These are phyloP conservation scores for Ligustrum vulgare DNA, from an alignment of 257 asterid species.

Conservation along the genomic window DNA sequence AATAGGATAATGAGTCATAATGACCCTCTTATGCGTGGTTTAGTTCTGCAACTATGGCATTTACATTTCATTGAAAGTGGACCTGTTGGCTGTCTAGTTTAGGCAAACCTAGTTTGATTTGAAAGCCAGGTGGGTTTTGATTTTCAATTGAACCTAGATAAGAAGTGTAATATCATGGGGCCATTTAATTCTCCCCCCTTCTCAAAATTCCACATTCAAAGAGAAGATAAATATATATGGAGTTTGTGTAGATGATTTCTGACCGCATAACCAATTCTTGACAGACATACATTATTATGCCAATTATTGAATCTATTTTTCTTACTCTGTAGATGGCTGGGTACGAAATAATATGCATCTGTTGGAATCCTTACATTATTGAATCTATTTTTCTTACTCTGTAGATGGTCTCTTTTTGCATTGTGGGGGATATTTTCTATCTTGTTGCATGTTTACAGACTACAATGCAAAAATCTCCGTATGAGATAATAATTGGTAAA, in stretches of 20 bases:
- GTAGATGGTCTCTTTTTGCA: not conserved
- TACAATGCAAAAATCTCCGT: not conserved
- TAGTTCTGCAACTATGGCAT: not conserved
- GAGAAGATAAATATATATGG: not conserved
- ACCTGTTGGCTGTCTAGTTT: not conserved
- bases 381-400: not conserved
- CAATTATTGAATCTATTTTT: not conserved
- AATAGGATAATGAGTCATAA: not conserved
- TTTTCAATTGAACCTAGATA: not conserved
- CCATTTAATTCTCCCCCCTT: not conserved
- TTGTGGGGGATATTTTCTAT: not conserved
- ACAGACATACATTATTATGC: not conserved
- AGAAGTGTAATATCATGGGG: not conserved
- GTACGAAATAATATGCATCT: not conserved
- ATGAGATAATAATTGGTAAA: not conserved
- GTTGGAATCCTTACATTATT: not conserved
- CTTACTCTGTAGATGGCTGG: not conserved
- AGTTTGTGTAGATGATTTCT: not conserved
- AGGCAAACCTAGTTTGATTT: not conserved
- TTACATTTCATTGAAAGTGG: not conserved
- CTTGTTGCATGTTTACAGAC: not conserved
- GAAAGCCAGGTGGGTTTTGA: not conserved
- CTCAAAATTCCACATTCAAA: not conserved
- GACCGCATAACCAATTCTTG: not conserved
- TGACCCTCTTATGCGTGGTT: not conserved